Percentiles rank a stretch among this genome's conserved stretches.
Evolutionary conservation across 129 eudicot species (phyloP).

Genomic region (Erigeron canadensis): DNA sequence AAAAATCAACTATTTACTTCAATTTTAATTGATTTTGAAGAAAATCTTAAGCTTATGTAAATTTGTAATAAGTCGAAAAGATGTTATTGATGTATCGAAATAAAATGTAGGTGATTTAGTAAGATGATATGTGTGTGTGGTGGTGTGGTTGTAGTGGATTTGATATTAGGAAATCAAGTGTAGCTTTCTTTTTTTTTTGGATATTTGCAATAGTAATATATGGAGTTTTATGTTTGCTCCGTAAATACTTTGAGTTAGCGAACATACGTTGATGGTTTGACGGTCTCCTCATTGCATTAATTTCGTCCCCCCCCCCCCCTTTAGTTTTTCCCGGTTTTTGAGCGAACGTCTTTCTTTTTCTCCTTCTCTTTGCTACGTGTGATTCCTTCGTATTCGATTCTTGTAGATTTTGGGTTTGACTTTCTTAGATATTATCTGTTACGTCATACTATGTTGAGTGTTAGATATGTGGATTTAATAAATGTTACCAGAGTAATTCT

Average conservation of each 20-base stretch:
- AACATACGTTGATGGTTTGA: neutral
- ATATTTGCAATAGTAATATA: conserved; percentile 9
- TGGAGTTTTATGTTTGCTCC: too few relatives aligned
- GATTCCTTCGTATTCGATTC: too few relatives aligned
- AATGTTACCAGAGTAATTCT: neutral
- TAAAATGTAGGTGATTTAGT: conserved; percentile 13
- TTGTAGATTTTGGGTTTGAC: too few relatives aligned
- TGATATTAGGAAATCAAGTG: conserved; percentile 15
- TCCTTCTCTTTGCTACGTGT: too few relatives aligned
- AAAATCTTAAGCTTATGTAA: neutral
- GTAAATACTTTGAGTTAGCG: too few relatives aligned
- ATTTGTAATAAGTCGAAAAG: neutral
- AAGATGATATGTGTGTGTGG: neutral
- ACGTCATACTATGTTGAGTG: neutral
- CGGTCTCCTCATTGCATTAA: too few relatives aligned
- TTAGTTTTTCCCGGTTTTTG: too few relatives aligned
- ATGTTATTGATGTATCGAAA: neutral
- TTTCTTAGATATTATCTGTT: too few relatives aligned
- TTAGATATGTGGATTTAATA: neutral
- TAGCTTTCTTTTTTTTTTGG: conserved; percentile 17
- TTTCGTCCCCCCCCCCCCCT: too few relatives aligned
- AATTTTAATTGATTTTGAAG: too few relatives aligned
- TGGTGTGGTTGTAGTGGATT: conserved; percentile 6
- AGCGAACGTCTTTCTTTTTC: too few relatives aligned
- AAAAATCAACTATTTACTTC: too few relatives aligned